Base-by-base conservation (phyloP, 169 alveolate genomes). In the Cryptosporidium felis region DNA sequence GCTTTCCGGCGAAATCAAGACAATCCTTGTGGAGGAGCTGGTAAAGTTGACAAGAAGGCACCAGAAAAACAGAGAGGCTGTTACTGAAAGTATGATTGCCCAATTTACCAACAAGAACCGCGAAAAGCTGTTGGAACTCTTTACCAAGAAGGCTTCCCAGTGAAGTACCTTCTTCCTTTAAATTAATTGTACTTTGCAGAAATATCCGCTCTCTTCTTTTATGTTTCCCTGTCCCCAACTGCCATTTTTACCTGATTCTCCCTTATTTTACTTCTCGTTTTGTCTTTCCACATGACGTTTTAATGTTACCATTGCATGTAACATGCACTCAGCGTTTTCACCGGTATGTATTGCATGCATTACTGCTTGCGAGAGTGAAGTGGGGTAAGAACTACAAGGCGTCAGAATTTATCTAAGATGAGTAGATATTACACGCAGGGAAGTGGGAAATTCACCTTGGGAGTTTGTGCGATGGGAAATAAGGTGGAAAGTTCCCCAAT, bases 1-100 rank as follows among this genome's bases (percentile, higher is more conserved):
- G 95, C 92, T 96, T 81, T 96, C 99, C 23, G 98, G 99, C 1
- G 99, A 97, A 91, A 96, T 97, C 40, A 97, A 97, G 93, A 90
- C 91, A 38, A 92, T 90, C 28, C 92, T 97, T 42, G 94, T 96
- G 41, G 95, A 93, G 6, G 92, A 93, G 26, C 74, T 96, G 12
- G 89, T 74, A 10, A 74, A 74, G 23, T 23, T 62, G 18, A 81
- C 90, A 60, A 91, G 85, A 49, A 80, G 44, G 2, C 67, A 74
- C 40, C 66, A 53, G 2, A 40, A 74, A 56, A 74, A 74, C 28
- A 49, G 85, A 49, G 66, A 49, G 16, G 38, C 49, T 14, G 6
- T 74, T 1, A 36, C 58, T 38, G 85, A 74, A 5, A 28, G 40
- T 38, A 36, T 36, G 3, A 32, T 74, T 23, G 41, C 60, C 40